Base-by-base conservation (phyloP, 2,329 filamentous ascomycete genomes). In the Diaporthe ilicicola region DNA sequence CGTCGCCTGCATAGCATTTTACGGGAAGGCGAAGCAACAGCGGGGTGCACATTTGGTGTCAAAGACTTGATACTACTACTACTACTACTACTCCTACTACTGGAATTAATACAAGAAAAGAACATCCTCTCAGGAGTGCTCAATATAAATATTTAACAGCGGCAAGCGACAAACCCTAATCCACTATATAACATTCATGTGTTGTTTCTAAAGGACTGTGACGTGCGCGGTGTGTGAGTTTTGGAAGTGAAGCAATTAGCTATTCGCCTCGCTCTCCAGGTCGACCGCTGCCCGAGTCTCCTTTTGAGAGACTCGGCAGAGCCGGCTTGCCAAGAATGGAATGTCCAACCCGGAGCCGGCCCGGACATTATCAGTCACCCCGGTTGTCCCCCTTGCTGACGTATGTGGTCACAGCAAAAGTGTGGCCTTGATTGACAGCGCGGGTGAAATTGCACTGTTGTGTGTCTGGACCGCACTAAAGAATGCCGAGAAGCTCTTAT, bases 311-410 rank as follows among this genome's bases (percentile, higher is more conserved):
- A 34, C 39, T 50, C 12, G 29, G 42, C 42, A 22, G 34, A 13
- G 59, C 29, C 59, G 59, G 44, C 19, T 42, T 51, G n/a, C 65
- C 44, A n/a, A 1, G 46, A 29, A 34, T 15, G 42, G 53, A 50
- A 59, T 50, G 53, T 59, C 32, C 55, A 59, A 24, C 66, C 66
- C 19, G 42, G 39, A 24, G 15, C 66, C 32, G 66, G 39, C 32
- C 46, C 34, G 53, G 53, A 32, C 44, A 27, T 37, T 4, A 51
- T 29, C 42, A 10, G n/a, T 17, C 13, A 10, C 29, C 9, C 22
- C 42, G 17, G 13, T n/a, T 9, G n/a, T 54, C 15, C 5, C 34
- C 5, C 15, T 17, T 6, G 4, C 48, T 34, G 37, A 48, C 29
- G n/a, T 9, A 37, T 39, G 53, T 29, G 12, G 27, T 9, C 10